Evolutionary conservation across 495 filamentous ascomycete genomes (phyloP).

Genomic region (Xylaria palmicola): DNA sequence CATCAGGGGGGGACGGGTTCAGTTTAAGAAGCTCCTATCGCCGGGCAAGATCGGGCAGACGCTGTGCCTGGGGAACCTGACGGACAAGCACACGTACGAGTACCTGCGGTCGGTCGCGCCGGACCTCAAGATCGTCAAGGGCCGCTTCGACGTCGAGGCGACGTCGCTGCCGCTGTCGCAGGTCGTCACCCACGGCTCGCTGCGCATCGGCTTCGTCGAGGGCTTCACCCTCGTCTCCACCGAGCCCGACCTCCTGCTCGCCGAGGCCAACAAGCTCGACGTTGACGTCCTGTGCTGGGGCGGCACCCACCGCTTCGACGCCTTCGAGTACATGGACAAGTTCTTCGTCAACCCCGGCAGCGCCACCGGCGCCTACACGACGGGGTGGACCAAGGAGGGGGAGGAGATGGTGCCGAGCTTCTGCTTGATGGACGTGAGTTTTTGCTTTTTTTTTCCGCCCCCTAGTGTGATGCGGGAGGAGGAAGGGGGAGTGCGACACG

Average conservation of each 20-base stretch:
- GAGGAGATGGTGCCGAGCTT: constrained; percentile 93
- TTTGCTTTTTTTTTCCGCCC: not conserved
- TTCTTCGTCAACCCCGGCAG: constrained; percentile 99
- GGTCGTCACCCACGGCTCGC: constrained; percentile 87
- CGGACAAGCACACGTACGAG: constrained; percentile 89
- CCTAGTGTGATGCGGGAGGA: not conserved
- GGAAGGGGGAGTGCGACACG: not conserved
- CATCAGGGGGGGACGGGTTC: constrained; percentile 3
- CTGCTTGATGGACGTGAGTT: constrained; percentile 96
- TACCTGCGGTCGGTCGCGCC: constrained; percentile 89
- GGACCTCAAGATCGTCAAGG: constrained; percentile 93
- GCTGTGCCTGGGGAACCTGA: constrained; percentile 95
- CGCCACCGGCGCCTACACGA: constrained; percentile 80
- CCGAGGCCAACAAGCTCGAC: constrained; percentile 92
- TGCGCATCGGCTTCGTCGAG: constrained; percentile 95
- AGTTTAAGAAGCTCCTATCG: constrained; percentile 98
- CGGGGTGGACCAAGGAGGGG: constrained; percentile 51
- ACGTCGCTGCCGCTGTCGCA: constrained; percentile 87
- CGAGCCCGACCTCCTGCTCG: constrained; percentile 87
- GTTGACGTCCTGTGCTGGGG: constrained; percentile 97
- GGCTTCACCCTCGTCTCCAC: constrained; percentile 93
- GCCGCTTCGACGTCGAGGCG: constrained; percentile 90
- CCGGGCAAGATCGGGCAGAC: constrained; percentile 98
- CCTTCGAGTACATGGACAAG: constrained; percentile 96
- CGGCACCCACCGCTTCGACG: constrained; percentile 96